Base-by-base conservation (phyloP, 306 rosid species). In the Quercus ilex region DNA sequence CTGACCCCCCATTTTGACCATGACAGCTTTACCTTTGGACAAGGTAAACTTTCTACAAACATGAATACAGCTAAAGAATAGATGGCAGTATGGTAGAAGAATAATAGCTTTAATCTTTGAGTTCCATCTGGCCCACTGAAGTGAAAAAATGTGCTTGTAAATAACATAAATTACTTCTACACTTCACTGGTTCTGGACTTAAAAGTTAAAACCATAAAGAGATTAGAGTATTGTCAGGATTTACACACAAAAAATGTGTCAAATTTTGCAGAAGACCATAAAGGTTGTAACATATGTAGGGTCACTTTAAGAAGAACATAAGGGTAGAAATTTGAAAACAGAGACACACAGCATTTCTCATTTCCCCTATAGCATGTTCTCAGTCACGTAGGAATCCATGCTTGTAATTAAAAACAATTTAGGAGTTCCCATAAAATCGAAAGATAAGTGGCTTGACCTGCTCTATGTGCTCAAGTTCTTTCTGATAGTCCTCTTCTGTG, bases 381-480 rank as follows among this genome's bases (percentile, higher is more conserved):
- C 12, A 49, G 52, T 69, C 38, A 57, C 7, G 12, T 2, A 53
- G 5, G 8, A 28, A 11, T 41, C 68, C 26, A 21, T 60, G 41
- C 75, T 76, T 67, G 73, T 20, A 69, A 33, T 23, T 9, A 4
- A 41, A 38, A 28, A 55, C 23, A 63, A 70, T 71, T 30, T 19
- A 41, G 13, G 46, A 69, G 60, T 25, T n/a, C 31, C 31, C 38
- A 43, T 8, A 18, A 72, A 53, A 76, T 77, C 18, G 19, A 73
- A 21, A 71, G 53, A 78, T 31, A 46, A 46, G 63, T 18, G 73
- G 69, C 51, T 71, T 68, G 53, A 95, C 99, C 94, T 89, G 89
- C 82, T 95, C 99, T 82, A 95, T 95, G 78, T 95, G 99, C 87
- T 93, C 99, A 82, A 95, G 97, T 84, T 95, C 99, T 84, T 93